phyloP scores from a whole-genome alignment of 139 green algal genomes.

The Chlorella vulgaris region DNA sequence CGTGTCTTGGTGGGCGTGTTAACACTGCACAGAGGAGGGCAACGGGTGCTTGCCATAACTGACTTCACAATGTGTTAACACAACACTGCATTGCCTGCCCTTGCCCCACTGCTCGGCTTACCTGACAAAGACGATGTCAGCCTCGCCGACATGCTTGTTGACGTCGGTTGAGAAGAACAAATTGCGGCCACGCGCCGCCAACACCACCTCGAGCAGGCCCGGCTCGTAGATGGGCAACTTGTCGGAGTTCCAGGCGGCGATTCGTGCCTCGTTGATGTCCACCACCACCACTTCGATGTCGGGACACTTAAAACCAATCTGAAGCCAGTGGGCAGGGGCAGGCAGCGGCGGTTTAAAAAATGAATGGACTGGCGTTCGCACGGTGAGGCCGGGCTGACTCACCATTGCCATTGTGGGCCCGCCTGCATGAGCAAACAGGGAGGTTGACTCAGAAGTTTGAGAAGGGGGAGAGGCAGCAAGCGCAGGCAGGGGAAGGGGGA shows the following conservation, averaged over 20 bases:
- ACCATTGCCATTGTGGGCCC: conserved; percentile 82
- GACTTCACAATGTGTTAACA: no score
- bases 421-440: not conserved
- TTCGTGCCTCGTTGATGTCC: conserved; percentile 87
- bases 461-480: no score
- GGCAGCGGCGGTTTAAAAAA: no score
- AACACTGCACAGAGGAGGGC: conserved; percentile 70
- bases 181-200: conserved; percentile 82
- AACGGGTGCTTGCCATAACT: not conserved
- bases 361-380: no score
- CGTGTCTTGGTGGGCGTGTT: conserved; percentile 99
- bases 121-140: conserved; percentile 97
- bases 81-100: not conserved
- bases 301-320: conserved; percentile 94
- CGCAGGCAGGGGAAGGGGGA: not conserved
- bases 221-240: conserved; percentile 99
- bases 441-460: not conserved
- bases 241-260: conserved; percentile 96
- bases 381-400: not conserved
- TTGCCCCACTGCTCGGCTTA: not conserved
- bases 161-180: conserved; percentile 98
- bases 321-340: not conserved
- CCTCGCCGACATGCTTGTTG: conserved; percentile 91
- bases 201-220: conserved; percentile 92
- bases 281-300: conserved; percentile 95